Percentiles rank a stretch among this genome's conserved stretches.
Conservation (phyloP, 768 basidiomycete genomes). For the Megacollybia marginata region DNA sequence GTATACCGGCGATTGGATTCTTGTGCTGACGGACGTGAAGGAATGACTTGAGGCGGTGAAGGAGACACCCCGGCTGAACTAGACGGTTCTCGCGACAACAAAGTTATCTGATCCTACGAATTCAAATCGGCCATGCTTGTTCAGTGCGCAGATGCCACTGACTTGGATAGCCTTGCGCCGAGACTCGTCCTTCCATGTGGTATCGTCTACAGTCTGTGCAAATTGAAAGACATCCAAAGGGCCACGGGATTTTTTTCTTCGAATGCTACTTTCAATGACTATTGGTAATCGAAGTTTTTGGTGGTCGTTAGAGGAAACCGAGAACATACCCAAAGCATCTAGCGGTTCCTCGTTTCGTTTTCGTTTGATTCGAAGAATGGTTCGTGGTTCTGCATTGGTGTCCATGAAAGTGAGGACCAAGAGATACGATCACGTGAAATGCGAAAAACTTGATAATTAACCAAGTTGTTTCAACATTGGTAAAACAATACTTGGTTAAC, state of each 20-base stretch:
- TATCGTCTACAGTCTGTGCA: slow-evolving; percentile 69
- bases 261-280: slow-evolving; percentile 60
- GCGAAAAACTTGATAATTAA: too few species aligned
- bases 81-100: slow-evolving; percentile 35
- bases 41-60: slow-evolving; percentile 8
- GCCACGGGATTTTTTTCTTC: slow-evolving; percentile 55
- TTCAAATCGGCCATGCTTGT: not conserved
- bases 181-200: slow-evolving; percentile 57
- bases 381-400: slow-evolving; percentile 34
- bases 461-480: too few species aligned
- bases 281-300: slow-evolving; percentile 4
- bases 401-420: slow-evolving; percentile 16
- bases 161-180: slow-evolving; percentile 60
- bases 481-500: too few species aligned
- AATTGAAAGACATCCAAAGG: slow-evolving; percentile 67
- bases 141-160: slow-evolving; percentile 5
- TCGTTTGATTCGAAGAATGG: slow-evolving; percentile 76
- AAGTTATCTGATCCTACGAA: slow-evolving; percentile 49
- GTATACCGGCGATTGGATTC: slow-evolving; percentile 42
- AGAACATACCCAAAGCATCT: slow-evolving; percentile 59
- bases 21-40: slow-evolving; percentile 17
- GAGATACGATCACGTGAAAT: not conserved
- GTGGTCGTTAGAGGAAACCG: slow-evolving; percentile 4
- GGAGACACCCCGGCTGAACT: slow-evolving; percentile 10
- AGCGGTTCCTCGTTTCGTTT: slow-evolving; percentile 78